Evolutionary conservation across 2,329 filamentous ascomycete species (phyloP).

Genomic region (Chaetomium sp.): DNA sequence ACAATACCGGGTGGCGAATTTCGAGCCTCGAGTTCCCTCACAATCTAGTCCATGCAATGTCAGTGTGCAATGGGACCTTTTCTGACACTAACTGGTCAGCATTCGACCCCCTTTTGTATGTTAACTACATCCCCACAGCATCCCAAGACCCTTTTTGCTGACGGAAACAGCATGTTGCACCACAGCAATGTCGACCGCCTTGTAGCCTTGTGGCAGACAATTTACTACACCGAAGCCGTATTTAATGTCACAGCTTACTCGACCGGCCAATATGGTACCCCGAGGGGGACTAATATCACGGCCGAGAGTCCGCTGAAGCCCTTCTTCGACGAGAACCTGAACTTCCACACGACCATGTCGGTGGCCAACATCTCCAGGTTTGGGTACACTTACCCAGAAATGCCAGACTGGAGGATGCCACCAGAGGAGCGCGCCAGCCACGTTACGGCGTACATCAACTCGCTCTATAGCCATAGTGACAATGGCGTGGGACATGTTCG

Average conservation of each 20-base stretch:
- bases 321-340: constrained; percentile 36
- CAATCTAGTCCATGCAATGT: constrained; percentile 27
- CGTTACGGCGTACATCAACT: constrained; percentile 54
- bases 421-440: constrained; percentile 56
- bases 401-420: constrained; percentile 45
- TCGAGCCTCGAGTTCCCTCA: constrained; percentile 37
- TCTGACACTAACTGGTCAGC: constrained; percentile 34
- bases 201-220: constrained; percentile 37
- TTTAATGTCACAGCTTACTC: constrained; percentile 26
- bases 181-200: constrained; percentile 56
- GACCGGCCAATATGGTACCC: constrained; percentile 35
- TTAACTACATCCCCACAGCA: not conserved
- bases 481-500: not conserved
- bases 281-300: constrained; percentile 36
- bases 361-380: constrained; percentile 28
- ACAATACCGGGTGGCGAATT: constrained; percentile 26
- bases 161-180: constrained; percentile 38
- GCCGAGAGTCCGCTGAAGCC: constrained; percentile 38
- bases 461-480: constrained; percentile 35
- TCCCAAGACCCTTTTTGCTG: not conserved
- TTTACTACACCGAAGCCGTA: constrained; percentile 26
- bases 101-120: constrained; percentile 34
- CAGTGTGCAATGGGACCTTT: constrained; percentile 25
- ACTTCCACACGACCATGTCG: constrained; percentile 38
- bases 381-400: constrained; percentile 38